These are phyloP conservation scores for Phytopythium vexans DNA, from an alignment of 352 stramenopile species.

Conservation along the genomic window DNA sequence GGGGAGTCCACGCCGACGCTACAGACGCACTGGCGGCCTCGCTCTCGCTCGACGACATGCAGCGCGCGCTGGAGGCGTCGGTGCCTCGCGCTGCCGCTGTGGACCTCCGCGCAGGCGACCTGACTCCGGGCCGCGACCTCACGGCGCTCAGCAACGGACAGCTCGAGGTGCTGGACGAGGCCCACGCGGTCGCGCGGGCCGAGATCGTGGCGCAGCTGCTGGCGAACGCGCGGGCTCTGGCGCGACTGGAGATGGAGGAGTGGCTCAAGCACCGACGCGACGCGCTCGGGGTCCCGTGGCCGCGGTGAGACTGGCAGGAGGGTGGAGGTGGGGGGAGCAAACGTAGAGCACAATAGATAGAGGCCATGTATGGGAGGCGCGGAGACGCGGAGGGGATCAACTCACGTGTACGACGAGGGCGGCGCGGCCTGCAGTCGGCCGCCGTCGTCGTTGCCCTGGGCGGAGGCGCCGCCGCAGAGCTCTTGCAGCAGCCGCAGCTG, in stretches of 20 bases:
- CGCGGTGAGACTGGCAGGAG: no score
- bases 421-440: not conserved
- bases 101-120: slow-evolving; percentile 38
- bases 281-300: slow-evolving; percentile 33
- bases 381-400: no score
- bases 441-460: slow-evolving; percentile 16
- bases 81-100: slow-evolving; percentile 35
- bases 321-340: not conserved
- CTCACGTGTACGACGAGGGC: slow-evolving; percentile 5
- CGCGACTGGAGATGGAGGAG: slow-evolving; percentile 66
- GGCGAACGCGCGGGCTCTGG: slow-evolving; percentile 45
- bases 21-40: slow-evolving; percentile 1
- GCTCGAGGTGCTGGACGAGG: slow-evolving; percentile 65
- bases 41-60: slow-evolving; percentile 46
- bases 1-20: not conserved
- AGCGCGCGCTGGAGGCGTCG: slow-evolving; percentile 29
- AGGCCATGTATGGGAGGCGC: not conserved
- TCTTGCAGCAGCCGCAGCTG: slow-evolving; percentile 77
- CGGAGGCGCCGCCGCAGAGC: slow-evolving; percentile 36
- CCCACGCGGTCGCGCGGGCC: slow-evolving; percentile 52
- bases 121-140: slow-evolving; percentile 49
- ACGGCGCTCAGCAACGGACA: slow-evolving; percentile 63
- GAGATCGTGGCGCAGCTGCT: slow-evolving; percentile 65
- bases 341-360: slow-evolving; percentile 21
- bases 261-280: slow-evolving; percentile 74